Evolutionary conservation across 148 eudicot genomes (phyloP).

Genomic region (Rheum nobile): DNA sequence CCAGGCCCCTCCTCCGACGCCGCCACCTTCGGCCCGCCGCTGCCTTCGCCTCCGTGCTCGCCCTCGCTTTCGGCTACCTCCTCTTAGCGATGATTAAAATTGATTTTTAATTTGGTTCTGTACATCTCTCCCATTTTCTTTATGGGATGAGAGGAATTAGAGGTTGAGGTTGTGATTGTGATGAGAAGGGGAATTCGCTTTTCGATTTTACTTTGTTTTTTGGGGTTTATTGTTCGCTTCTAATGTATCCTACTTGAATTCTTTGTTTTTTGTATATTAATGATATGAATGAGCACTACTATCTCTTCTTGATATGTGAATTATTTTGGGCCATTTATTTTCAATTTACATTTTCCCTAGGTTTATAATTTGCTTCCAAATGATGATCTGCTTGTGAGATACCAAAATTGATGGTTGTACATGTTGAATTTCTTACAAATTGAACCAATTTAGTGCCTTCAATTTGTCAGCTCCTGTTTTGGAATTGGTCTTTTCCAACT

Average conservation of each 20-base stretch:
- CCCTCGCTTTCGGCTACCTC: slow-evolving; percentile 6
- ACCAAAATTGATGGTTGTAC: too few relatives aligned
- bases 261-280: neutral
- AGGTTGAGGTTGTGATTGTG: neutral
- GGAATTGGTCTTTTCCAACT: too few relatives aligned
- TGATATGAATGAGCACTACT: neutral
- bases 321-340: neutral
- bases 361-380: neutral
- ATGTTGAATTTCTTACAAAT: too few relatives aligned
- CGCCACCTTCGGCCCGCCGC: slow-evolving; percentile 3
- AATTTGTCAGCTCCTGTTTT: too few relatives aligned
- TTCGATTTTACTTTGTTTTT: neutral
- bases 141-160: slow-evolving; percentile 1
- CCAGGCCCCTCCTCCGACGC: neutral
- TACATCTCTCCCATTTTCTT: neutral
- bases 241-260: neutral
- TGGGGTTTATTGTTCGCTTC: neutral
- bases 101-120: neutral
- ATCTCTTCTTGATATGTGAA: neutral
- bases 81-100: neutral
- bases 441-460: too few relatives aligned
- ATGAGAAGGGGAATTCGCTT: neutral
- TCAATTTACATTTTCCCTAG: neutral
- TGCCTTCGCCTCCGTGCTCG: neutral
- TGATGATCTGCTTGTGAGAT: neutral